Base-by-base conservation (phyloP, 805 yeast species). In the Saccharomycopsis selenospora region DNA sequence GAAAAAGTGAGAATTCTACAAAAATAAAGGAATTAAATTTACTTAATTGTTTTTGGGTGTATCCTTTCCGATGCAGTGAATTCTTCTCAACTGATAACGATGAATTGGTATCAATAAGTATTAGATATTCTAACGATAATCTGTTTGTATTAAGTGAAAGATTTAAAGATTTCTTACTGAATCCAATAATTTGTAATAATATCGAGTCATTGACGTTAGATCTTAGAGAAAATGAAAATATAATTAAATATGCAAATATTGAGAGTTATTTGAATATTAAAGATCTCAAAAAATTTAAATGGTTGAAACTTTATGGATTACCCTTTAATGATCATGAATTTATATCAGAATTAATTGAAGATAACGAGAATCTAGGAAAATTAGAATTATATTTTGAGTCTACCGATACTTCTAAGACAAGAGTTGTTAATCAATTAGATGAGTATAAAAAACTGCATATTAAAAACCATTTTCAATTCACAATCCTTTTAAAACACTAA, bases 41-140 rank as follows among this genome's bases (percentile, higher is more conserved):
- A 26, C 25, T 48, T n/a, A 43, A 51, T 30, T 51, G 54, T 29
- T 51, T 52, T 4, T 51, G 54, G 54, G 45, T 20, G 6, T 51
- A 33, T 33, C 54, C 54, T 7, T 45, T 49, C n/a, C 22, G 28
- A 7, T 43, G 48, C 13, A 11, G 17, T 11, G 42, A 48, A 17
- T 51, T 51, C 23, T 13, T 10, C 13, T 8, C 29, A 8, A 11
- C 7, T 10, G 36, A 33, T 20, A 22, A 45, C n/a, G 22, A 41
- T 3, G 11, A 6, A 17, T 40, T 49, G 24, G 17, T 11, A 11
- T 43, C 53, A 2, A 46, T 43, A 8, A 29, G 27, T 22, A 14
- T 44, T 14, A 10, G n/a, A 3, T 51, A 48, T 24, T 38, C 23
- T 2, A 36, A 45, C 10, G 33, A 51, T 22, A 36, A 51, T 40